Conservation (phyloP, 2,329 filamentous ascomycete genomes). For the Phaeosphaeriaceae sp. region DNA sequence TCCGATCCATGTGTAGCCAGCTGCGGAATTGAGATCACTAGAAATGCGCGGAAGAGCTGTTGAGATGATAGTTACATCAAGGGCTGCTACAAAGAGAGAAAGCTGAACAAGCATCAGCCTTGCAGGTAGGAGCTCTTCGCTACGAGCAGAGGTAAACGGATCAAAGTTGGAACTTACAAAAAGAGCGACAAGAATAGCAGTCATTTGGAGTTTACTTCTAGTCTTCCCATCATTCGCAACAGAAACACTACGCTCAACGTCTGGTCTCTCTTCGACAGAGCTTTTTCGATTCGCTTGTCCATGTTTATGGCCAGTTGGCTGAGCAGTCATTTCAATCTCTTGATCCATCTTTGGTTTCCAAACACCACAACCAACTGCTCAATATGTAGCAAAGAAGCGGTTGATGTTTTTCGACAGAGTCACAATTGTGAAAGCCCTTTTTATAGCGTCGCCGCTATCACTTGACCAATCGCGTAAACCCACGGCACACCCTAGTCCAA, state of each 20-base stretch:
- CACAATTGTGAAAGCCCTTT: constrained; percentile 3
- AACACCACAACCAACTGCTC: too few relatives aligned
- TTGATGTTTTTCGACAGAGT: not conserved
- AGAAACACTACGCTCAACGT: constrained; percentile 6
- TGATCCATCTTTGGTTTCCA: constrained; percentile 10
- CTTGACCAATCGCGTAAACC: constrained; percentile 2
- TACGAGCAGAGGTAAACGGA: not conserved
- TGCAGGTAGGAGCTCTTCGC: not conserved
- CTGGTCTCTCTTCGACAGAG: constrained; percentile 1
- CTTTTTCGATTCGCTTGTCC: constrained; percentile 1
- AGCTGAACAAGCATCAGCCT: constrained; percentile 28
- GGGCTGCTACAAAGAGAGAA: constrained; percentile 50
- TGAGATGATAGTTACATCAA: constrained; percentile 65
- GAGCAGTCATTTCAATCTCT: constrained; percentile 17
- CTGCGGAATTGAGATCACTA: constrained; percentile 66
- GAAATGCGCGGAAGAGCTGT: constrained; percentile 72
- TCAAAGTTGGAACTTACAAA: constrained; percentile 32
- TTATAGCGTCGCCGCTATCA: constrained; percentile 7
- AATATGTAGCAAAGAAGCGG: not conserved
- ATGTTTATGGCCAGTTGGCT: not conserved
- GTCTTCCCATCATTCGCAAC: constrained; percentile 15
- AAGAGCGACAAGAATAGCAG: constrained; percentile 39
- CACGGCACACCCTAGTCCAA: not conserved
- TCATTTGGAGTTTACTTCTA: constrained; percentile 34
- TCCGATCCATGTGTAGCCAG: constrained; percentile 80